Evolutionary conservation across 768 basidiomycete species (phyloP), one percentile per base, ranked within the genome.

Genomic region (Hydnum rufescens): DNA sequence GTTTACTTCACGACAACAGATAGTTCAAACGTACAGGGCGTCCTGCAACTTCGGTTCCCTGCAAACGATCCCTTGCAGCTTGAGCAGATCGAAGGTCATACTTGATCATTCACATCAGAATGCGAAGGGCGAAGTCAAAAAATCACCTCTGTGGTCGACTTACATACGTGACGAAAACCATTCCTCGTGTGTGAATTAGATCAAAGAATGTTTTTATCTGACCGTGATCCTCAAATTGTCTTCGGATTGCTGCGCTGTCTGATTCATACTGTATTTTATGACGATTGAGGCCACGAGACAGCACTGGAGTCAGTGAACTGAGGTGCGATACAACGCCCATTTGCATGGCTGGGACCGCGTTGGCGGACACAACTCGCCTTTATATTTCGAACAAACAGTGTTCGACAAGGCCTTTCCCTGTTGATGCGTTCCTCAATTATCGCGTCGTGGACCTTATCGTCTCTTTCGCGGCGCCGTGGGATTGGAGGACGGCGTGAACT

Each of bases 121-220:
- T 26, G 16, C 5, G 18, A 2, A 4, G 30, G 2, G n/a, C 31
- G 42, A n/a, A 42, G 25, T 43, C 52, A 4, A 32, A 23, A 32
- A 43, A 48, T 23, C 25, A 2, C 16, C 32, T 51, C n/a, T 19
- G 49, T 22, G 28, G 22, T n/a, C 22, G 4, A 76, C 93, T 75
- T 68, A 97, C 95, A 64, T 87, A 99, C 47, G 93, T 99, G 43
- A 97, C 83, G 65, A 99, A 99, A 13, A 96, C 83, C 86, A 99
- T 95, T n/a, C 95, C 95, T 55, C 95, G 74, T 6, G 84, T 92
- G 48, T 78, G 75, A 57, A 97, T 85, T 19, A 97, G 70, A 66
- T 99, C 95, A 65, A 96, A 97, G 64, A 92, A 96, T 1, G 86
- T 90, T 67, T 89, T 90, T 69, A 97, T 87, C 61, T 89, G 87